Evolutionary conservation across 2,329 filamentous ascomycete genomes (phyloP).

Genomic region (Fusarium lateritium): DNA sequence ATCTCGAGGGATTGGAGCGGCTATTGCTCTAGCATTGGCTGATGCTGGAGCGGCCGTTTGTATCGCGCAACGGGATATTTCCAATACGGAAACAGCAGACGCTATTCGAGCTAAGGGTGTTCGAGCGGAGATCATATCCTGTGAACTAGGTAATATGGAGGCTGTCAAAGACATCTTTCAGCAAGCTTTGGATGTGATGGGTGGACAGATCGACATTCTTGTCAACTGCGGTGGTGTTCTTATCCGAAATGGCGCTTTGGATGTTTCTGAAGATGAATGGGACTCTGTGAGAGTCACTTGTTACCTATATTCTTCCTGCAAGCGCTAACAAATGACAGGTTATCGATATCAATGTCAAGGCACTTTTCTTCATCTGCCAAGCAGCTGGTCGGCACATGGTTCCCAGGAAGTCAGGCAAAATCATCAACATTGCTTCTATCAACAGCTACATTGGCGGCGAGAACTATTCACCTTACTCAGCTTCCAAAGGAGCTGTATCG

Average conservation of each 20-base stretch:
- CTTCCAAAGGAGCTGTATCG: no score
- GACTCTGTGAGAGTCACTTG: neutral
- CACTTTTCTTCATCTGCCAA: neutral
- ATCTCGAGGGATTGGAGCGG: no score
- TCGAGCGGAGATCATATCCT: neutral
- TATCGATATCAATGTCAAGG: neutral
- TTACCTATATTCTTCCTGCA: no score
- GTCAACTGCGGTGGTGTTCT: neutral
- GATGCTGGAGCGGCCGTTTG: no score
- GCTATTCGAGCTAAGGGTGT: neutral
- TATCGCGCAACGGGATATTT: no score
- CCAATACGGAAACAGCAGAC: neutral
- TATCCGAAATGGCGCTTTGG: neutral
- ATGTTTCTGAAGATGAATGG: neutral
- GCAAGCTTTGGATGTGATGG: neutral
- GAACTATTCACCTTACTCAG: no score
- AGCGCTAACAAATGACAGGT: neutral
- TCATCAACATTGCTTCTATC: no score
- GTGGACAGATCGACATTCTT: neutral
- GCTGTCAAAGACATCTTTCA: neutral
- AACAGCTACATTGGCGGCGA: no score
- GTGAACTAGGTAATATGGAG: neutral
- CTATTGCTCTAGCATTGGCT: no score
- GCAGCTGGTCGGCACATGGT: no score
- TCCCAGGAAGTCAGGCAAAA: no score